A percentile compares a stretch with the other conserved stretches of the same genome.
These are phyloP conservation scores for Acer yangbiense DNA, from an alignment of 345 rosid genomes.

Conservation along the genomic window DNA sequence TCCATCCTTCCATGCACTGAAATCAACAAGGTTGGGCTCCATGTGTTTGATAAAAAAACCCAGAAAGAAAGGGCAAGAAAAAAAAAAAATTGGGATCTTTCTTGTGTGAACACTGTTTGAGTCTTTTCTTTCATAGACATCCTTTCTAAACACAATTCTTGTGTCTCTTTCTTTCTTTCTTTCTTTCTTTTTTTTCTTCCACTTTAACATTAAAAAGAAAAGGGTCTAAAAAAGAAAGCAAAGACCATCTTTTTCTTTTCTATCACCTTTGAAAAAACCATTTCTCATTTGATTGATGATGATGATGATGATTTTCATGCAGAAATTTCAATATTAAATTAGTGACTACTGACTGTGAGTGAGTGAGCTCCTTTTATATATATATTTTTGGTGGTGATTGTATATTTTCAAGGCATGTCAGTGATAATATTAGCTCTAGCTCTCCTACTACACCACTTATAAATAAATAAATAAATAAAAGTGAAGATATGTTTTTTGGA, in stretches of 20 bases:
- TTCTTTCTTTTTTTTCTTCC: background rate
- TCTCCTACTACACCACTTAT: conserved; percentile 8
- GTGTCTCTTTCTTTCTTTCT: conserved; percentile 3
- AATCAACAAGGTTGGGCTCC: conserved; percentile 34
- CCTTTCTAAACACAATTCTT: conserved; percentile 25
- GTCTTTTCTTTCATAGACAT: conserved; percentile 9
- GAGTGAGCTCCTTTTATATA: background rate
- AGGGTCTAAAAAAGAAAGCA: conserved; percentile 15
- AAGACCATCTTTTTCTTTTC: conserved; percentile 37
- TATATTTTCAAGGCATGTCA: conserved; percentile 48
- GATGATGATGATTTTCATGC: conserved; percentile 61
- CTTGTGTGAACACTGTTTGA: conserved; percentile 14
- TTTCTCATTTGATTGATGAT: background rate
- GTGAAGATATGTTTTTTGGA: conserved; percentile 24
- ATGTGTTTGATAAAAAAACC: conserved; percentile 8
- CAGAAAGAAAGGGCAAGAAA: conserved; percentile 10
- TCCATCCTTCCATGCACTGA: conserved; percentile 23
- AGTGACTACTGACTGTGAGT: too few species aligned
- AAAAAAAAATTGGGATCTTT: conserved; percentile 24
- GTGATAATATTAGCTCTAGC: conserved; percentile 23
- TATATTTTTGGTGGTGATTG: conserved; percentile 17
- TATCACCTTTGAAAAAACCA: conserved; percentile 36
- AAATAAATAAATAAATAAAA: background rate
- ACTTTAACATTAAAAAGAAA: conserved; percentile 29
- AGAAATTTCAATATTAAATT: conserved; percentile 21